Conservation (phyloP, 2,329 filamentous ascomycete genomes). For the Sordariomycetes sp. region DNA sequence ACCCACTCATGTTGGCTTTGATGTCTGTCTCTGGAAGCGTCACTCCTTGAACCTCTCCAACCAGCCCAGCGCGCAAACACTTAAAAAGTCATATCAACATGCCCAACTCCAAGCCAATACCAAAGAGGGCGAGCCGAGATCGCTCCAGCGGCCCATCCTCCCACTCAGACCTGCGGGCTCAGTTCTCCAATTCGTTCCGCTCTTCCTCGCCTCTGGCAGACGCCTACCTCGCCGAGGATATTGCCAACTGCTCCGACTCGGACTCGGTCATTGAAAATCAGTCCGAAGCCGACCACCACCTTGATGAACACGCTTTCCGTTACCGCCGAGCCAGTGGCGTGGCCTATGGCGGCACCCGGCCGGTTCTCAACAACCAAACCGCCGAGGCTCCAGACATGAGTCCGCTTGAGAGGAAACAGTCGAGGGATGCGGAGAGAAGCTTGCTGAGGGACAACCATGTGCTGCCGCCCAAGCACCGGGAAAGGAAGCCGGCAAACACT, state of each 20-base stretch:
- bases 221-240: slow-evolving; percentile 54
- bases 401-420: slow-evolving; percentile 44
- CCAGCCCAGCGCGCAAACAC: too few species aligned
- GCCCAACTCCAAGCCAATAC: too few species aligned
- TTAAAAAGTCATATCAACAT: too few species aligned
- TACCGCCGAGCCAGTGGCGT: slow-evolving; percentile 75
- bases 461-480: slow-evolving; percentile 49
- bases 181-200: slow-evolving; percentile 42
- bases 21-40: too few species aligned
- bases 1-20: too few species aligned
- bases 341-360: slow-evolving; percentile 61
- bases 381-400: slow-evolving; percentile 39
- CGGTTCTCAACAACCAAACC: slow-evolving; percentile 53
- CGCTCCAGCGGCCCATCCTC: slow-evolving; percentile 5
- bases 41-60: too few species aligned
- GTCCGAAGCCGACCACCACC: slow-evolving; percentile 16
- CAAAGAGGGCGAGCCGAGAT: too few species aligned
- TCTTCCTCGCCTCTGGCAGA: slow-evolving; percentile 58
- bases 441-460: slow-evolving; percentile 58
- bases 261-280: slow-evolving; percentile 28
- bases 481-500: slow-evolving; percentile 19
- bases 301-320: slow-evolving; percentile 35
- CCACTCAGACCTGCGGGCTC: too few species aligned
- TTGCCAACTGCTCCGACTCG: slow-evolving; percentile 54
- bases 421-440: slow-evolving; percentile 48